These are phyloP conservation scores for Lenwebbia sp. DNA, from an alignment of 345 rosid genomes.

Conservation along the genomic window DNA sequence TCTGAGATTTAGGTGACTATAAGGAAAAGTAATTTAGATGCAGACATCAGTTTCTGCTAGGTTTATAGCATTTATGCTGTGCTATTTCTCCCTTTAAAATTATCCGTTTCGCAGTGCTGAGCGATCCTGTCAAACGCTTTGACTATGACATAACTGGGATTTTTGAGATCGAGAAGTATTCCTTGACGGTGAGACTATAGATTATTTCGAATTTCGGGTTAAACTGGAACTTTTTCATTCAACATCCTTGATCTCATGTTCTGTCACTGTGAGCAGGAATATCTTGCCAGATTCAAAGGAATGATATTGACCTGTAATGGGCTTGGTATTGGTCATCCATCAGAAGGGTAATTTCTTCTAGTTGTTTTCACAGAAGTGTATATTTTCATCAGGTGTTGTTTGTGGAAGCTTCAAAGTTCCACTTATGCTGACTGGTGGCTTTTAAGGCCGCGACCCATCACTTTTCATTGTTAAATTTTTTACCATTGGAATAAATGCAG, in stretches of 20 bases:
- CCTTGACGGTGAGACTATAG: conserved; percentile 47
- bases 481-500: not conserved
- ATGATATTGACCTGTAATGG: conserved; percentile 89
- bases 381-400: not conserved
- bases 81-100: not conserved
- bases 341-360: conserved; percentile 37
- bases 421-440: not conserved
- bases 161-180: conserved; percentile 70
- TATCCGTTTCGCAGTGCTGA: conserved; percentile 40
- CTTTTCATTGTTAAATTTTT: not conserved
- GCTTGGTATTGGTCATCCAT: conserved; percentile 63
- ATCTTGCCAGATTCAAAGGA: conserved; percentile 82
- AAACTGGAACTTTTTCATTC: not conserved
- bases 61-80: not conserved
- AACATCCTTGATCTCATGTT: not conserved
- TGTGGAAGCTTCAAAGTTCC: not conserved
- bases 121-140: conserved; percentile 63
- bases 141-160: conserved; percentile 75
- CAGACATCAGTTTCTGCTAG: not conserved
- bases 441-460: not conserved
- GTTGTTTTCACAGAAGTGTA: not conserved
- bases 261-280: conserved; percentile 41
- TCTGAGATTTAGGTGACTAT: not conserved
- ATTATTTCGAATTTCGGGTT: not conserved
- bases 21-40: not conserved